Evolutionary conservation across 257 asterid species (phyloP), one percentile per base, ranked within the genome.

Genomic region (Scutellaria galericulata): DNA sequence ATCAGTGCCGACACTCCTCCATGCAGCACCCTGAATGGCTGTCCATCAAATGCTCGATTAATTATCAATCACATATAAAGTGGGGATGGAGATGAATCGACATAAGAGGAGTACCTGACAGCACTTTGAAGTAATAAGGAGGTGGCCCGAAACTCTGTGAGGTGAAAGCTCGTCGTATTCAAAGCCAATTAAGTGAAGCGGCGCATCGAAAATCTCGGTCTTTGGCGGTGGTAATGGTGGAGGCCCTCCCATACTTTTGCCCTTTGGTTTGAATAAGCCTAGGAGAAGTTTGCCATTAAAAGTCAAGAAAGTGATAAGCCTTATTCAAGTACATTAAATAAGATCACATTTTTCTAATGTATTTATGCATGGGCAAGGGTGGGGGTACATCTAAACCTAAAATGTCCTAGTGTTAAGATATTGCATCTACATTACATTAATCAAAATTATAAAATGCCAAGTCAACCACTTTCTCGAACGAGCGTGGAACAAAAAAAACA

Each of bases 161-260:
- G 93, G 68, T 13, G 99, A 81, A 55, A 94, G 59, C 64, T 89
- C 95, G 55, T 86, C 91, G 15, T 88, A n/a, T 73, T 91, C 90
- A 59, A 94, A 94, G 12, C 98, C 97, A n/a, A 91, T 31, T 31
- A 71, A 61, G 67, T 85, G 80, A 7, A 94, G 90, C 14, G 96
- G 83, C 39, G 78, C 57, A 76, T 94, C 99, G 79, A 94, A 54
- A 72, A 41, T 70, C 81, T 81, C 83, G 3, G 84, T 77, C 80
- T 81, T 78, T 47, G 83, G 14, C 12, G 61, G 9, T 5, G 31
- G n/a, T 18, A 10, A 1, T 13, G 6, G 42, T 47, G 45, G 31
- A 54, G 13, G 9, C 18, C 54, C 27, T 40, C 39, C 7, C 64
- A 57, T 57, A 57, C 10, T 27, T 31, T 31, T 31, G 37, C 37